A percentile compares a stretch with the other conserved stretches of the same genome.
These are phyloP conservation scores for Globisporangium paddicum DNA, from an alignment of 352 stramenopile genomes.

Conservation along the genomic window DNA sequence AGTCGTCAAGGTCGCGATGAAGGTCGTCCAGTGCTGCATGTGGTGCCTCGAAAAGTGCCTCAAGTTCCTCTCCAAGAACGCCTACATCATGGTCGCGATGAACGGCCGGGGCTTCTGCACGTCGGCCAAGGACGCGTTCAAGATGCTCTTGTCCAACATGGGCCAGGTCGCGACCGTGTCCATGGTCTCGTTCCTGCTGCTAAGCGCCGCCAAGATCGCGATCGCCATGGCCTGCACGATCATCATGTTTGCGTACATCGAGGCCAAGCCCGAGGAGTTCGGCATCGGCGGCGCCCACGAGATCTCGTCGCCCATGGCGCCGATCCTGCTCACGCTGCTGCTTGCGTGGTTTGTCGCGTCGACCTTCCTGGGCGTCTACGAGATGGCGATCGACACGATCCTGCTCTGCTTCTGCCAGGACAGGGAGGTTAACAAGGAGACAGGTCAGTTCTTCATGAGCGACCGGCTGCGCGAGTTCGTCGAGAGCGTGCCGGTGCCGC, in stretches of 20 bases:
- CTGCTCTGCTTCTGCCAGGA: slow-evolving; percentile 96
- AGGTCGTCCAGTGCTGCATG: slow-evolving; percentile 90
- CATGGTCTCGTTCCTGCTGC: slow-evolving; percentile 87
- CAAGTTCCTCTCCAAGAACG: slow-evolving; percentile 98
- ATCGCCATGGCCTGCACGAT: slow-evolving; percentile 56
- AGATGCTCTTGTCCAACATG: slow-evolving; percentile 91
- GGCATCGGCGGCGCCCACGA: slow-evolving; percentile 47
- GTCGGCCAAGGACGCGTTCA: slow-evolving; percentile 91
- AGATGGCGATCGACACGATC: slow-evolving; percentile 94
- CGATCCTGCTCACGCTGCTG: slow-evolving; percentile 87
- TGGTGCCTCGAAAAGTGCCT: slow-evolving; percentile 95
- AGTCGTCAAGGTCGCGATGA: slow-evolving; percentile 81
- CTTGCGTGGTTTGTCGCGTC: slow-evolving; percentile 91
- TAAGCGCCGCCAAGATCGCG: slow-evolving; percentile 92
- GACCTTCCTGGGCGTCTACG: slow-evolving; percentile 94
- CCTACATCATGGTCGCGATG: slow-evolving; percentile 89
- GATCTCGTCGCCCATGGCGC: slow-evolving; percentile 77
- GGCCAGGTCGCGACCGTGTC: slow-evolving; percentile 84
- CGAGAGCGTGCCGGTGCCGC: slow-evolving; percentile 42
- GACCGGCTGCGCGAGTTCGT: slow-evolving; percentile 69
- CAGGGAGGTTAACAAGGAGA: slow-evolving; percentile 63
- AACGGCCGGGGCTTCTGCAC: slow-evolving; percentile 71
- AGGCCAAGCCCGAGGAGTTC: slow-evolving; percentile 48
- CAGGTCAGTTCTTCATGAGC: slow-evolving; percentile 75
- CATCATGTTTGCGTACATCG: slow-evolving; percentile 54